phyloP scores from a whole-genome alignment of 345 rosid genomes.

The Salix caprea region DNA sequence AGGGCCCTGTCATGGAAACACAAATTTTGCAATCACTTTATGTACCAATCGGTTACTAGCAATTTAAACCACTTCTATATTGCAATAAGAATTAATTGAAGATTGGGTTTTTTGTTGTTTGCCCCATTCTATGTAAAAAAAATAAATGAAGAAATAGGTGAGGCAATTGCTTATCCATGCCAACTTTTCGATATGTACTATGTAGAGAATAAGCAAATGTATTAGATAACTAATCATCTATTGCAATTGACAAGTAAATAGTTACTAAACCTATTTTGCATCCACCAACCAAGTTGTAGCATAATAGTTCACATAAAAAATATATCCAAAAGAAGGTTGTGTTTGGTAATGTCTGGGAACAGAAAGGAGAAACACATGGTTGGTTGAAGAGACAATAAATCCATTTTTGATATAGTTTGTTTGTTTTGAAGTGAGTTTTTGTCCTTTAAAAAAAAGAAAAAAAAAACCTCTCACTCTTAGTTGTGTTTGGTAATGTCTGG shows the following conservation, averaged over 20 bases:
- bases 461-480: too few relatives aligned
- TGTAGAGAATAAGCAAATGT: neutral
- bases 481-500: too few relatives aligned
- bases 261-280: neutral
- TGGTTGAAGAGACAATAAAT: too few relatives aligned
- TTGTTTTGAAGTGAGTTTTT: too few relatives aligned
- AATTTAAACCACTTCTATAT: neutral
- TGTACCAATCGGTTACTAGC: neutral
- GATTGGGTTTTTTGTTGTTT: neutral
- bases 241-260: neutral
- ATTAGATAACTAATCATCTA: neutral
- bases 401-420: too few relatives aligned
- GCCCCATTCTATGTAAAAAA: neutral
- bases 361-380: too few relatives aligned
- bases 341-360: too few relatives aligned
- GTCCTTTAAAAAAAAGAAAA: too few relatives aligned
- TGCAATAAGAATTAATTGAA: neutral
- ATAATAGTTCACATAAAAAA: neutral
- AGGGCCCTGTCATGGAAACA: conserved; percentile 54
- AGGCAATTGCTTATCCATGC: neutral
- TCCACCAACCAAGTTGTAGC: neutral
- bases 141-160: neutral
- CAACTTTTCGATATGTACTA: neutral
- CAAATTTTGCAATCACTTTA: neutral
- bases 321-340: neutral